Conservation (phyloP, 2,329 filamentous ascomycete species). For the Drechmeria coniospora region DNA sequence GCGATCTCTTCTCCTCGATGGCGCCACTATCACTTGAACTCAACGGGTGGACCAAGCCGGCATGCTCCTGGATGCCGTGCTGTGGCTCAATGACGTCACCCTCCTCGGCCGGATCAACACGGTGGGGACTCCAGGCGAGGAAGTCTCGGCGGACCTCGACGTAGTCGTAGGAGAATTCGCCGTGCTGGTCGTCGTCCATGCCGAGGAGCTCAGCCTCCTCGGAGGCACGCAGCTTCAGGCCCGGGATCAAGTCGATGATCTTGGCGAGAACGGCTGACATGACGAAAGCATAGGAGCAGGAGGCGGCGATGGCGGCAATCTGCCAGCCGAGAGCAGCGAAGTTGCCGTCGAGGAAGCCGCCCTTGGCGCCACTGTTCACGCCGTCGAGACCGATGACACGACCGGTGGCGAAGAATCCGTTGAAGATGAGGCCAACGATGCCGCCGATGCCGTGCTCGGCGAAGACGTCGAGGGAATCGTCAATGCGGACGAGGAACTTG, state of each 20-base stretch:
- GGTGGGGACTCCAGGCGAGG: slow-evolving; percentile 71
- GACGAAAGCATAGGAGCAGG: slow-evolving; percentile 53
- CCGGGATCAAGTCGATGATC: slow-evolving; percentile 58
- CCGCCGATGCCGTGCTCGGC: slow-evolving; percentile 57
- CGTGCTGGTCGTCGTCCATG: slow-evolving; percentile 83
- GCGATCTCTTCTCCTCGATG: slow-evolving; percentile 4
- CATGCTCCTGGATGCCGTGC: slow-evolving; percentile 57
- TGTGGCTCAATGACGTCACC: slow-evolving; percentile 46
- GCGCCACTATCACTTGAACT: slow-evolving; percentile 6
- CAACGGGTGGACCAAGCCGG: slow-evolving; percentile 19
- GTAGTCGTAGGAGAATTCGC: slow-evolving; percentile 83
- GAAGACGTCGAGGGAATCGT: slow-evolving; percentile 58
- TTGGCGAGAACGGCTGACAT: slow-evolving; percentile 62
- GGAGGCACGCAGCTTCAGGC: slow-evolving; percentile 62
- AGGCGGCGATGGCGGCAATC: slow-evolving; percentile 57
- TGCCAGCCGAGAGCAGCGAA: slow-evolving; percentile 66
- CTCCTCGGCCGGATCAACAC: slow-evolving; percentile 43
- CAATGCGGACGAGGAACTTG: slow-evolving; percentile 48
- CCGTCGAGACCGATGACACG: slow-evolving; percentile 62
- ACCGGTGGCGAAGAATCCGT: slow-evolving; percentile 54
- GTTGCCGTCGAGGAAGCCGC: slow-evolving; percentile 64
- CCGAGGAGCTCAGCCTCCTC: slow-evolving; percentile 74
- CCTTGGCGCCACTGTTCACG: slow-evolving; percentile 51
- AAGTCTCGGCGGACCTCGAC: slow-evolving; percentile 81
- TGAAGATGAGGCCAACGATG: slow-evolving; percentile 56